Percentiles rank a stretch among this genome's conserved stretches.
Evolutionary conservation across 2,329 filamentous ascomycete genomes (phyloP).

Genomic region (Bipolaris gigantea): DNA sequence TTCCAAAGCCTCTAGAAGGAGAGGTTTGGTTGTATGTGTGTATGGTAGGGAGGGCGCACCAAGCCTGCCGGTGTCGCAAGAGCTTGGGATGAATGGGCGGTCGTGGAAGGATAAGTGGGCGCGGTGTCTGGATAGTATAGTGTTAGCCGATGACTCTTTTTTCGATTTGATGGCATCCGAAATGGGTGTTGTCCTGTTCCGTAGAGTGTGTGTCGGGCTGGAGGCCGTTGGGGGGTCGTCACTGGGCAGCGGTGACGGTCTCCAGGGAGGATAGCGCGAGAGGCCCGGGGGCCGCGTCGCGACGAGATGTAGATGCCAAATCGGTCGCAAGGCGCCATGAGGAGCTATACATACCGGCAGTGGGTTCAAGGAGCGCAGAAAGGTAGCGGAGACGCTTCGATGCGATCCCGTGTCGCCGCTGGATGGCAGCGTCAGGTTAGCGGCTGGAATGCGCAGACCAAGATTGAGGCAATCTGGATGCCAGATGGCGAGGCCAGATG

Average conservation of each 20-base stretch:
- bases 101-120: conserved; percentile 31
- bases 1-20: conserved; percentile 23
- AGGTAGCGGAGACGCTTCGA: conserved; percentile 34
- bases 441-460: conserved; percentile 28
- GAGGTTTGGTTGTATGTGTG: conserved; percentile 20
- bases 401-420: conserved; percentile 43
- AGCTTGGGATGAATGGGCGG: conserved; percentile 36
- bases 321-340: conserved; percentile 38
- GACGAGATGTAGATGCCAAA: conserved; percentile 12
- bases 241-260: conserved; percentile 36
- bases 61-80: conserved; percentile 48
- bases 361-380: conserved; percentile 27
- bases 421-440: conserved; percentile 39
- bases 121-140: conserved; percentile 21
- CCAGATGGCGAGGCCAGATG: conserved; percentile 15
- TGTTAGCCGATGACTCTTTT: conserved; percentile 30
- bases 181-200: conserved; percentile 24
- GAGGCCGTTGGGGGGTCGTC: conserved; percentile 32
- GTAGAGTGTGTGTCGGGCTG: conserved; percentile 20
- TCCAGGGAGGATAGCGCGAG: conserved; percentile 34
- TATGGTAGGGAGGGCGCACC: conserved; percentile 33
- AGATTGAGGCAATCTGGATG: conserved; percentile 15
- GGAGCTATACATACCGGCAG: conserved; percentile 41
- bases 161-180: conserved; percentile 21
- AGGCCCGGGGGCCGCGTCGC: conserved; percentile 22